These are phyloP conservation scores for Erysimum cheiri DNA, from an alignment of 441 rosid species.

Conservation along the genomic window DNA sequence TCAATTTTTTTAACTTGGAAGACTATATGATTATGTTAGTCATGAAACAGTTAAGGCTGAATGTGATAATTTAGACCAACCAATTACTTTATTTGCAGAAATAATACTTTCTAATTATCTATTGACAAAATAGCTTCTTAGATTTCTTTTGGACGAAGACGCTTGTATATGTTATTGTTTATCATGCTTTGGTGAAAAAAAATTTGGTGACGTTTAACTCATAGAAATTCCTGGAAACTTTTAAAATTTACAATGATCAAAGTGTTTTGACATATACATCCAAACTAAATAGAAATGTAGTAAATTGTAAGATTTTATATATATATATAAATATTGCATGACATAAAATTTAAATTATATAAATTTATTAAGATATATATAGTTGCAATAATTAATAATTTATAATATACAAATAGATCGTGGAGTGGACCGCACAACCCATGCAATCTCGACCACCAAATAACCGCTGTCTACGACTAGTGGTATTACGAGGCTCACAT, in stretches of 20 bases:
- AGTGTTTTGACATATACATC: not conserved
- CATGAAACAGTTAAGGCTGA: too few species aligned
- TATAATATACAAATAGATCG: not conserved
- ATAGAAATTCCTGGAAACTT: not conserved
- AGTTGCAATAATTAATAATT: conserved; percentile 5
- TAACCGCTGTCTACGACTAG: conserved; percentile 26
- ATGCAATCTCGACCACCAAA: conserved; percentile 35
- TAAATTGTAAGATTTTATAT: not conserved
- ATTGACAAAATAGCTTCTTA: too few species aligned
- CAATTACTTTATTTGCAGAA: too few species aligned
- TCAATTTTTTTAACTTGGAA: too few species aligned
- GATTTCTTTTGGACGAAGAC: too few species aligned
- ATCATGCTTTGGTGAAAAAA: too few species aligned
- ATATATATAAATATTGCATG: not conserved
- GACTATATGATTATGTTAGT: too few species aligned
- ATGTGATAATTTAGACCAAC: too few species aligned
- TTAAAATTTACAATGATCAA: not conserved
- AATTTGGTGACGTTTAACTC: not conserved
- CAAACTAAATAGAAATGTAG: not conserved
- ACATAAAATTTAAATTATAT: not conserved
- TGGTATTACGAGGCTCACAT: conserved; percentile 31
- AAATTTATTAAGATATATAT: not conserved
- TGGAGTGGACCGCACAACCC: conserved; percentile 41
- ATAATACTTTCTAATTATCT: too few species aligned
- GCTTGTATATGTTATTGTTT: too few species aligned